phyloP scores from a whole-genome alignment of 2,329 filamentous ascomycete species.

The Pseudocercospora musae region DNA sequence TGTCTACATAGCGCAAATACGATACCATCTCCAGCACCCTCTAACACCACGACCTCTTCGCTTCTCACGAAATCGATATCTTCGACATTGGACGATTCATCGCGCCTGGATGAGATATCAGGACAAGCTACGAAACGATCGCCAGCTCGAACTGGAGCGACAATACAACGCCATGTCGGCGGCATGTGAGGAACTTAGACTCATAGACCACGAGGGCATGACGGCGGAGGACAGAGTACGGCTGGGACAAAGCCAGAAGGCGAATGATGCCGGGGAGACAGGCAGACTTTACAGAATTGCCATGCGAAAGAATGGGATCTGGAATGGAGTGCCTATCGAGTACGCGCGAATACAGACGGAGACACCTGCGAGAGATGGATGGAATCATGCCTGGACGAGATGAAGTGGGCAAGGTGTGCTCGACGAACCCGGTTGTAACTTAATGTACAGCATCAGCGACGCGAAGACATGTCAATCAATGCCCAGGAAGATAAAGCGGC shows the following conservation, averaged over 20 bases:
- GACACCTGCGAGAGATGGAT: constrained; percentile 71
- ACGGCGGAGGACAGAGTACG: constrained; percentile 32
- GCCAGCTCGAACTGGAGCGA: constrained; percentile 69
- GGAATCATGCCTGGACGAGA: constrained; percentile 91
- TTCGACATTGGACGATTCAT: constrained; percentile 99
- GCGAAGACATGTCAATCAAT: no score
- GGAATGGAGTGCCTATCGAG: constrained; percentile 81
- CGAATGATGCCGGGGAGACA: constrained; percentile 44
- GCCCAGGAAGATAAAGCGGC: no score
- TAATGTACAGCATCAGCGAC: no score
- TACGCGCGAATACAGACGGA: constrained; percentile 84
- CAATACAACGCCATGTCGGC: constrained; percentile 77
- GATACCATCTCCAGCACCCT: constrained; percentile 68
- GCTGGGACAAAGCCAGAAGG: constrained; percentile 33
- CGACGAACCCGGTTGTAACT: no score
- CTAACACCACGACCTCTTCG: constrained; percentile 72
- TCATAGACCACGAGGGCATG: constrained; percentile 45
- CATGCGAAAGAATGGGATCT: constrained; percentile 87
- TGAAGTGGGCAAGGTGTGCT: constrained; percentile 14
- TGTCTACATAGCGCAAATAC: constrained; percentile 53
- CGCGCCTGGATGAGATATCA: constrained; percentile 86
- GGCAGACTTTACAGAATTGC: constrained; percentile 80
- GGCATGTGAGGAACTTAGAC: constrained; percentile 79
- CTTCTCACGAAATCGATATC: constrained; percentile 79
- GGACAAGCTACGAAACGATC: constrained; percentile 61